Conservation (phyloP, 495 filamentous ascomycete genomes). For the Penicillium atrosanguineum region DNA sequence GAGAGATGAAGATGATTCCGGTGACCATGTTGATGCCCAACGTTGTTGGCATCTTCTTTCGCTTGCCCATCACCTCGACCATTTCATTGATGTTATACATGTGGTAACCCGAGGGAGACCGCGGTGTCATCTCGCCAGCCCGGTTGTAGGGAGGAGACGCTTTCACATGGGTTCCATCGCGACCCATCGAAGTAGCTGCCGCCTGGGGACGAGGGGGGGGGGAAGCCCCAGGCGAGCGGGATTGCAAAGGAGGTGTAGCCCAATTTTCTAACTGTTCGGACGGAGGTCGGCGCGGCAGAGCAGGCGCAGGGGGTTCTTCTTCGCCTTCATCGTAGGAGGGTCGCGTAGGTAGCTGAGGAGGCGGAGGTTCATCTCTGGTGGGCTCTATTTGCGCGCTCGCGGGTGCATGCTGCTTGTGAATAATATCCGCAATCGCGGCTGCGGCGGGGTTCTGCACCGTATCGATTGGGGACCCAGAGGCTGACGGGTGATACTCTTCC, state of each 20-base stretch:
- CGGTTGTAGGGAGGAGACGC: constrained; percentile 61
- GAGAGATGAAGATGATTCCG: constrained; percentile 85
- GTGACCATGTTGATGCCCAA: constrained; percentile 85
- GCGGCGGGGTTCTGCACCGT: constrained; percentile 64
- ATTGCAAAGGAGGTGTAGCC: constrained; percentile 49
- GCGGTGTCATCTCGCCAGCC: constrained; percentile 42
- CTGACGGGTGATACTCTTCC: constrained; percentile 24
- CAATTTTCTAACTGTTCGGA: constrained; percentile 46
- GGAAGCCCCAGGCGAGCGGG: constrained; percentile 45
- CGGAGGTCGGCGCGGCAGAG: constrained; percentile 66
- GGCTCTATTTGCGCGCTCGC: constrained; percentile 27
- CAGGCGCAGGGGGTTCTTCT: constrained; percentile 56
- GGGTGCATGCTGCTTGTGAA: constrained; percentile 53
- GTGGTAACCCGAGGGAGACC: constrained; percentile 76
- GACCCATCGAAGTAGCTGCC: constrained; percentile 25
- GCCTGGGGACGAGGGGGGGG: constrained; percentile 26
- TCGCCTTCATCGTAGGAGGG: constrained; percentile 51
- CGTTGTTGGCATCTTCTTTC: constrained; percentile 96
- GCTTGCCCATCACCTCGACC: constrained; percentile 88
- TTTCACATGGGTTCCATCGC: constrained; percentile 36
- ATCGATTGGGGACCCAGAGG: constrained; percentile 27
- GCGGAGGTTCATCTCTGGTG: constrained; percentile 34
- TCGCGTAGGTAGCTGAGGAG: constrained; percentile 41
- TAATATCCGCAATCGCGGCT: constrained; percentile 67
- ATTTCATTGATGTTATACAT: constrained; percentile 97